These are phyloP conservation scores for Cunninghamia lanceolata DNA, from an alignment of 75 land plant genomes.

Conservation along the genomic window DNA sequence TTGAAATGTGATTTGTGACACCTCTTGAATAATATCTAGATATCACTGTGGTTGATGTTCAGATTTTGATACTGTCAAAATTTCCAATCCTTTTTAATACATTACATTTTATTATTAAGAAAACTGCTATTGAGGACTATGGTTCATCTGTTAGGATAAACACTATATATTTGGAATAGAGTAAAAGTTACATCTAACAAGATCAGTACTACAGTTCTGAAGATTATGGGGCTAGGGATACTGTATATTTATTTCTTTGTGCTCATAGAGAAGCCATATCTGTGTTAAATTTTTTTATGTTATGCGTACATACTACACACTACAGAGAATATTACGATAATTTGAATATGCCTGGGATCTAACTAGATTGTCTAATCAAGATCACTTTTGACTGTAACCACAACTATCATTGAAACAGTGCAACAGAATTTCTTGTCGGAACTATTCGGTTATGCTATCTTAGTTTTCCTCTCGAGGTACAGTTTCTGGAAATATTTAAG, in stretches of 20 bases:
- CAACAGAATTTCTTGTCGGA: not conserved
- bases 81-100: not conserved
- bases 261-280: not conserved
- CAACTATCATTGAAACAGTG: not conserved
- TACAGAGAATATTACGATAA: not conserved
- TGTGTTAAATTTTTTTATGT: not conserved
- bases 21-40: not conserved
- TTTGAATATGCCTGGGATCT: not conserved
- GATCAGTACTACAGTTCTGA: not conserved
- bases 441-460: not conserved
- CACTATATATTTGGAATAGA: too few relatives aligned
- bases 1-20: not conserved
- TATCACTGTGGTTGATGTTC: not conserved
- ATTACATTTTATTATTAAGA: not conserved
- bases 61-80: not conserved
- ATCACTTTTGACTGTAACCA: not conserved
- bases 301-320: not conserved
- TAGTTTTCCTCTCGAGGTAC: not conserved
- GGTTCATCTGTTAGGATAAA: not conserved
- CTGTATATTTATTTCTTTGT: not conserved
- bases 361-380: not conserved
- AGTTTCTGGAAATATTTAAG: not conserved
- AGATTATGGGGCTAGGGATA: not conserved
- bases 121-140: not conserved
- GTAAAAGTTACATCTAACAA: too few relatives aligned